Conservation (phyloP, 257 asterid genomes). For the Misopates orontium region DNA sequence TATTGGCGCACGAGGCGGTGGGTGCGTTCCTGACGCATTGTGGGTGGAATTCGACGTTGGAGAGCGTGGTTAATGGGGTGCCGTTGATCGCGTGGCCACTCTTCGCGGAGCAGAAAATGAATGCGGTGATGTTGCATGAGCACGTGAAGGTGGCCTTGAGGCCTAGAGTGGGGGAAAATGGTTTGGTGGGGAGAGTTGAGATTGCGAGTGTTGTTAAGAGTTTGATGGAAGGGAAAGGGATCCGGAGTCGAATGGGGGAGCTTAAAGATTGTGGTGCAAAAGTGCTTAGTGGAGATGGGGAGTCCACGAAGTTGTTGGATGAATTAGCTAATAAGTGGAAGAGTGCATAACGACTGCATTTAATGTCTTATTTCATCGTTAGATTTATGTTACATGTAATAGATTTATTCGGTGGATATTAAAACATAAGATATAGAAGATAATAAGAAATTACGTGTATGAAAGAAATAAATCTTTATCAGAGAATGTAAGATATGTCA, state of each 20-base stretch:
- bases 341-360: too few relatives aligned
- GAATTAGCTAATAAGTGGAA: slow-evolving; percentile 39
- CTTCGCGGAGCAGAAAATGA: slow-evolving; percentile 59
- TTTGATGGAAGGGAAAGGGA: slow-evolving; percentile 44
- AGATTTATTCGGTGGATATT: too few relatives aligned
- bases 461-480: too few relatives aligned
- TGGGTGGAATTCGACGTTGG: slow-evolving; percentile 45
- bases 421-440: too few relatives aligned
- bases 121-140: slow-evolving; percentile 41
- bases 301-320: slow-evolving; percentile 28
- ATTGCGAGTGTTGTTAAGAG: slow-evolving; percentile 35
- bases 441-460: too few relatives aligned
- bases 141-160: slow-evolving; percentile 41
- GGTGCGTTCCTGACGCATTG: slow-evolving; percentile 41
- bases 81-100: slow-evolving; percentile 62
- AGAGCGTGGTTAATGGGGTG: slow-evolving; percentile 34
- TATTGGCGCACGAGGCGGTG: slow-evolving; percentile 31
- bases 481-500: too few relatives aligned
- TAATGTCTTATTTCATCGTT: too few relatives aligned
- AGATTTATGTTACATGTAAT: too few relatives aligned
- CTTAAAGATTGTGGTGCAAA: slow-evolving; percentile 45
- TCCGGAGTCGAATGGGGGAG: slow-evolving; percentile 38
- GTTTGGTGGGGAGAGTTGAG: slow-evolving; percentile 35
- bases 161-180: slow-evolving; percentile 30
- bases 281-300: slow-evolving; percentile 36